These are phyloP conservation scores for Gossypium raimondii DNA, from an alignment of 345 rosid species.

Conservation along the genomic window DNA sequence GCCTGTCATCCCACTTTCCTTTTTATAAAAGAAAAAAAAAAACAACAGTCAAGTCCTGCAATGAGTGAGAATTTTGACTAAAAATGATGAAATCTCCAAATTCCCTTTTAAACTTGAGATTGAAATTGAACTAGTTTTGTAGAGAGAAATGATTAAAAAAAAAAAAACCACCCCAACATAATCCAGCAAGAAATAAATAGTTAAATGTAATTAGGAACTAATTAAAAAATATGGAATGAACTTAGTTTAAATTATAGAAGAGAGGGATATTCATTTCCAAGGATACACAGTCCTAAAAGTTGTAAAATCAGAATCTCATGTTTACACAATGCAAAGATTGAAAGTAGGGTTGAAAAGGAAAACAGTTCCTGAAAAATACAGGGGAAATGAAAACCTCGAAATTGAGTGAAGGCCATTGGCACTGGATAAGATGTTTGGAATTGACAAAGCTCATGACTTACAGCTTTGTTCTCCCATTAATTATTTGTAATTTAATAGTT, in stretches of 20 bases:
- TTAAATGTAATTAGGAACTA: too few relatives aligned
- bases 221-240: neutral
- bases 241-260: too few relatives aligned
- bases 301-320: neutral
- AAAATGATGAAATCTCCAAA: neutral
- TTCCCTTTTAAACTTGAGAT: neutral
- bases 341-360: neutral
- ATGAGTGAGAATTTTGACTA: slow-evolving; percentile 9
- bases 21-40: neutral
- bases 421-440: neutral
- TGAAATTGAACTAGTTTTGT: neutral
- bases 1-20: slow-evolving; percentile 5
- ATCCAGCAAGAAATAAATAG: neutral
- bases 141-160: neutral
- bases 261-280: neutral
- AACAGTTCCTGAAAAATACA: neutral
- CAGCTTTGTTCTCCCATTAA: neutral
- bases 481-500: neutral
- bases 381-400: neutral
- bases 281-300: neutral
- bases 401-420: neutral
- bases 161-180: neutral
- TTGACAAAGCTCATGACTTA: neutral
- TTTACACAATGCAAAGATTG: neutral
- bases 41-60: neutral